These are phyloP conservation scores for Clarireedia sp. DNA, from an alignment of 2,329 filamentous ascomycete genomes.

Conservation along the genomic window DNA sequence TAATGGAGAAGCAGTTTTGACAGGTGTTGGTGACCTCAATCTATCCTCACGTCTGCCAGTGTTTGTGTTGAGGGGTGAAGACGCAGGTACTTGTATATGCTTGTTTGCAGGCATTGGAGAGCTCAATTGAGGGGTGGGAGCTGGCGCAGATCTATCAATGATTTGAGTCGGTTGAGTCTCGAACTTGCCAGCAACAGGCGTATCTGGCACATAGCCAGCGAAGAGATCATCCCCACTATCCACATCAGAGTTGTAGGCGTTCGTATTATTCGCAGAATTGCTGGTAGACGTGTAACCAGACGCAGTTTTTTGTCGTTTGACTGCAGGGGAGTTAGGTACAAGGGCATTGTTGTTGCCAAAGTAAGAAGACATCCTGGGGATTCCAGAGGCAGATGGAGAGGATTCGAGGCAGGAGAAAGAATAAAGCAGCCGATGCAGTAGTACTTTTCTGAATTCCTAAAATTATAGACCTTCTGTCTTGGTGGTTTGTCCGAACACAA, in stretches of 20 bases:
- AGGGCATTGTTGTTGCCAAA: constrained; percentile 4
- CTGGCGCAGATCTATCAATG: constrained; percentile 26
- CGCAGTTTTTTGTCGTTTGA: constrained; percentile 28
- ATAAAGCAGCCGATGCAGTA: neutral
- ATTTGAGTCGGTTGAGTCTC: constrained; percentile 34
- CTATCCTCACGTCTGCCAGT: constrained; percentile 11
- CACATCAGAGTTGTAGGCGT: constrained; percentile 31
- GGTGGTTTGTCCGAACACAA: neutral
- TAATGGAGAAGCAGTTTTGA: constrained; percentile 17
- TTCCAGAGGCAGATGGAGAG: neutral
- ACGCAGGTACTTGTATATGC: constrained; percentile 76
- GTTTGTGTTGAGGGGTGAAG: constrained; percentile 52
- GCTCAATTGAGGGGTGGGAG: constrained; percentile 20
- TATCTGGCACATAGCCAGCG: constrained; percentile 35
- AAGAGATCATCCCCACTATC: constrained; percentile 41
- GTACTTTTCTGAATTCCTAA: neutral
- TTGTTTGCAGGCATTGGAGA: constrained; percentile 19
- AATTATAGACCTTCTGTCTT: neutral
- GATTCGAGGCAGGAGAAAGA: neutral
- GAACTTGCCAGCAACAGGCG: constrained; percentile 18
- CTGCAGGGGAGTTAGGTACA: constrained; percentile 21
- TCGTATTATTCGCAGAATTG: constrained; percentile 19
- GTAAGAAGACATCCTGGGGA: constrained; percentile 19
- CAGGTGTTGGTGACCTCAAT: constrained; percentile 15
- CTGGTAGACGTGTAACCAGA: constrained; percentile 26